Conservation (phyloP, 257 asterid genomes). For the Perilla frutescens region DNA sequence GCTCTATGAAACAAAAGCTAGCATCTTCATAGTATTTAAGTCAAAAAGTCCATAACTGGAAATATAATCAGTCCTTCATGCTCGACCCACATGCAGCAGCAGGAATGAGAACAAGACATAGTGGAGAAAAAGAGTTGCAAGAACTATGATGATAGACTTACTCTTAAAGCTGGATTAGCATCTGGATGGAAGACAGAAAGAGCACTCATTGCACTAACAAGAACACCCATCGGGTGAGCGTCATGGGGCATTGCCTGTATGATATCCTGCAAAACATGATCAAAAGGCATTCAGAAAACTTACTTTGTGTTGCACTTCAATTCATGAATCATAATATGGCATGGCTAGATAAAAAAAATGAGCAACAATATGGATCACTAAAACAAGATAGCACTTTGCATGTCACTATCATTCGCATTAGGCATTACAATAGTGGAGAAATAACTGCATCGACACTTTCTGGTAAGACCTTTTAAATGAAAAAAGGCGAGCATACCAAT, state of each 20-base stretch:
- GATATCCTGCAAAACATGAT: constrained; percentile 76
- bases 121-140: constrained; percentile 11
- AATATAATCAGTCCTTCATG: neutral
- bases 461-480: neutral
- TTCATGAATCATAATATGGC: neutral
- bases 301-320: constrained; percentile 13
- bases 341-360: neutral
- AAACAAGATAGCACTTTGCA: constrained; percentile 17
- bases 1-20: neutral
- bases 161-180: constrained; percentile 99
- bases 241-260: constrained; percentile 99
- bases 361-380: neutral
- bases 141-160: constrained; percentile 43
- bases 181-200: constrained; percentile 98
- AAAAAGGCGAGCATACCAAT: constrained; percentile 41
- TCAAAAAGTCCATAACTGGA: neutral
- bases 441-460: neutral
- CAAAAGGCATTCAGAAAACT: constrained; percentile 38
- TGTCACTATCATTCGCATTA: neutral
- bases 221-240: constrained; percentile 99
- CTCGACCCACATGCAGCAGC: constrained; percentile 8
- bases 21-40: constrained; percentile 9
- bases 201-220: constrained; percentile 95
- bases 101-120: neutral
- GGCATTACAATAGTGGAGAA: neutral